These are phyloP conservation scores for Bruguiera parviflora DNA, from an alignment of 345 rosid genomes.

Conservation along the genomic window DNA sequence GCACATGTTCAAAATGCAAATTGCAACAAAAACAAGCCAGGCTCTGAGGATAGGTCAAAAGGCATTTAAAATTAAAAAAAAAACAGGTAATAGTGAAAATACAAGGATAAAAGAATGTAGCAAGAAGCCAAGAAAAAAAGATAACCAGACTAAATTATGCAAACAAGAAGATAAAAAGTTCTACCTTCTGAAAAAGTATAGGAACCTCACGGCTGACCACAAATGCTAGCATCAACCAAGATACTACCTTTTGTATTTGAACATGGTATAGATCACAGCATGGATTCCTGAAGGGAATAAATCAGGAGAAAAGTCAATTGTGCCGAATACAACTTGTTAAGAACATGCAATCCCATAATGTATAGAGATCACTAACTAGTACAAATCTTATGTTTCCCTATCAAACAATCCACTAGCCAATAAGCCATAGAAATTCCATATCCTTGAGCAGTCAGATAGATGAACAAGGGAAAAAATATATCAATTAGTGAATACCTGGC, in stretches of 20 bases:
- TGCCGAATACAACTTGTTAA: neutral
- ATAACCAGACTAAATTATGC: neutral
- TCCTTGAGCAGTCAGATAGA: too few relatives aligned
- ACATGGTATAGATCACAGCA: conserved; percentile 60
- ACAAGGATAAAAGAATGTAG: neutral
- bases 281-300: conserved; percentile 41
- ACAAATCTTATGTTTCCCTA: too few relatives aligned
- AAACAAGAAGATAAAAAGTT: conserved; percentile 7
- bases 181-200: conserved; percentile 70
- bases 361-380: too few relatives aligned
- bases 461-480: neutral
- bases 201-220: conserved; percentile 78
- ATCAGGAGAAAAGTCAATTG: conserved; percentile 9
- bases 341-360: too few relatives aligned
- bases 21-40: too few relatives aligned
- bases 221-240: conserved; percentile 76
- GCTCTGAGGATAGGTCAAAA: neutral
- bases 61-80: neutral
- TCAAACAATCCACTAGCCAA: too few relatives aligned
- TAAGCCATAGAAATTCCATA: too few relatives aligned
- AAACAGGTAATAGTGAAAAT: neutral
- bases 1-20: too few relatives aligned
- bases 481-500: conserved; percentile 44
- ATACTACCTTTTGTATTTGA: conserved; percentile 47
- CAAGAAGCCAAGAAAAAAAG: neutral